These are phyloP conservation scores for Elsinoe necatrix DNA, from an alignment of 2,329 filamentous ascomycete genomes.

Conservation along the genomic window DNA sequence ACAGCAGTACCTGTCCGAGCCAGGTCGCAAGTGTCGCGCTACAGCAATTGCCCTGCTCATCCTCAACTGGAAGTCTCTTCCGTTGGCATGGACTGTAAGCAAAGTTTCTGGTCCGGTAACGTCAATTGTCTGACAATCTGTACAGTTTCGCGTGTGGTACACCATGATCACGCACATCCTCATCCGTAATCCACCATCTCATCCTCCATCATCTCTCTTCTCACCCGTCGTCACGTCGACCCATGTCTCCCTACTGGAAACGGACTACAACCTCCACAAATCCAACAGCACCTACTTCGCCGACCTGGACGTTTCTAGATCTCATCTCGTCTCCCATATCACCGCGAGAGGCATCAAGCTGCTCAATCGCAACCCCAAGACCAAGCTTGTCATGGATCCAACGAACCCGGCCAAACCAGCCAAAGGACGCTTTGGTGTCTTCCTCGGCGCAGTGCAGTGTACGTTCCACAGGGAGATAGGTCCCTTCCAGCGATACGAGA, in stretches of 20 bases:
- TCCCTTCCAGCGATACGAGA: conserved; percentile 34
- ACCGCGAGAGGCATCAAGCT: conserved; percentile 31
- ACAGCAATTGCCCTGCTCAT: not conserved
- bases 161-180: conserved; percentile 34
- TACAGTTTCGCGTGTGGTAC: conserved; percentile 32
- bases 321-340: conserved; percentile 58
- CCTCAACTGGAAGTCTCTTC: conserved; percentile 60
- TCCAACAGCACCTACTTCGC: conserved; percentile 73
- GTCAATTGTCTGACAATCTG: not conserved
- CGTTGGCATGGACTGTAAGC: conserved; percentile 61
- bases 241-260: conserved; percentile 60
- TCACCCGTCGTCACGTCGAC: conserved; percentile 52
- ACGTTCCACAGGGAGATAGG: conserved; percentile 34
- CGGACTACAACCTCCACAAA: conserved; percentile 74
- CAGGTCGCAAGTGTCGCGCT: not conserved
- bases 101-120: conserved; percentile 24
- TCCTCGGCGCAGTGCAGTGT: conserved; percentile 33
- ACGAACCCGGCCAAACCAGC: not conserved
- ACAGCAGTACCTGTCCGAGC: not conserved
- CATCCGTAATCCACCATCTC: conserved; percentile 29
- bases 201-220: conserved; percentile 58
- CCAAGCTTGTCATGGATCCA: not conserved
- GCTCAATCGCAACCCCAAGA: conserved; percentile 1
- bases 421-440: not conserved
- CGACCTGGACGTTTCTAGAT: conserved; percentile 70